phyloP scores from a whole-genome alignment of 2,329 filamentous ascomycete genomes.

The Bipolaris zeicola region DNA sequence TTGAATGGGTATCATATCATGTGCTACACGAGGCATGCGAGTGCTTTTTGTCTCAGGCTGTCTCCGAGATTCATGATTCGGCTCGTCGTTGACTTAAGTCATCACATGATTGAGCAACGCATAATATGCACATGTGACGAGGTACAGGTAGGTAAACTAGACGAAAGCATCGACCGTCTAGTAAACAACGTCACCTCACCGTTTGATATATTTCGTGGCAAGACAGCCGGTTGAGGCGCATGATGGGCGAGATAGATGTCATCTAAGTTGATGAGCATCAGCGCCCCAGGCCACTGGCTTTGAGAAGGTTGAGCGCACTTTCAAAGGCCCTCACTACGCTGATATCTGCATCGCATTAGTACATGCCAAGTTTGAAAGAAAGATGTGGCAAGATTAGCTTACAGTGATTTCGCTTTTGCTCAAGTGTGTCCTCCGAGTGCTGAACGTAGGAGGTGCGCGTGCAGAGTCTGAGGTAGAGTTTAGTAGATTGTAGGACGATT shows the following conservation, averaged over 20 bases:
- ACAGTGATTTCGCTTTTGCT: constrained; percentile 82
- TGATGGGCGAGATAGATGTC: constrained; percentile 29
- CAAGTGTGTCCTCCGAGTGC: constrained; percentile 72
- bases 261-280: constrained; percentile 36
- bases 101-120: constrained; percentile 27
- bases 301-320: constrained; percentile 55
- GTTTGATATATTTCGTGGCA: not conserved
- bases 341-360: constrained; percentile 44
- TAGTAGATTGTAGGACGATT: not conserved
- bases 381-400: constrained; percentile 44
- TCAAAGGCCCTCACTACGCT: constrained; percentile 56
- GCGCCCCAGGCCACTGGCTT: constrained; percentile 25
- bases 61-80: not conserved
- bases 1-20: not conserved
- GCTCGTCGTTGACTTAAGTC: not conserved
- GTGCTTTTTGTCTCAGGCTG: not conserved
- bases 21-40: not conserved
- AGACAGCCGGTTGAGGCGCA: constrained; percentile 5
- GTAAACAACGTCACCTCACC: not conserved
- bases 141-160: not conserved
- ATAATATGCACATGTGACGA: constrained; percentile 17
- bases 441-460: constrained; percentile 80
- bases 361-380: not conserved
- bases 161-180: not conserved
- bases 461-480: constrained; percentile 62